Conservation (phyloP, 192 early-diverging fungal genomes). For the Dissophora ornata region DNA sequence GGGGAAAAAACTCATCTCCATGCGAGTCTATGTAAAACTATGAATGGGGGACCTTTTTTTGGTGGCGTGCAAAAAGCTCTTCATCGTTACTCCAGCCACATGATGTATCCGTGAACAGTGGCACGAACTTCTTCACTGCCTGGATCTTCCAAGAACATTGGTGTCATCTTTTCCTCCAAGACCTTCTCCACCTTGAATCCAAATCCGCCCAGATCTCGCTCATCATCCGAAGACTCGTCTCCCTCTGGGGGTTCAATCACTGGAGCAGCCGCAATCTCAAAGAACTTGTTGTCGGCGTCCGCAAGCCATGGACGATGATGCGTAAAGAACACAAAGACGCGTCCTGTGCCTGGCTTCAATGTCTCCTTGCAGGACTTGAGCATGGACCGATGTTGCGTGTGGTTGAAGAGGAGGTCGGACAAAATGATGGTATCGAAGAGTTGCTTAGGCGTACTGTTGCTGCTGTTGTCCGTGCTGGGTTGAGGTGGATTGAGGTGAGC, state of each 20-base stretch:
- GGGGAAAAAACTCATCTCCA: too few species aligned
- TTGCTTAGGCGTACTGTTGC: conserved; percentile 6
- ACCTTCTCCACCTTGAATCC: conserved; percentile 78
- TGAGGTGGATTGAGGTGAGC: conserved; percentile 54
- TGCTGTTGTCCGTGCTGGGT: conserved; percentile 21
- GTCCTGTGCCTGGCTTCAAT: conserved; percentile 68
- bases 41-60: too few species aligned
- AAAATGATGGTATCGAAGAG: conserved; percentile 85
- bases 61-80: too few species aligned
- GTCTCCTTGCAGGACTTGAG: conserved; percentile 74
- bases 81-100: conserved; percentile 30
- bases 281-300: conserved; percentile 84
- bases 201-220: conserved; percentile 63
- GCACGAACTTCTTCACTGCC: conserved; percentile 81
- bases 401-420: conserved; percentile 90
- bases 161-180: conserved; percentile 71
- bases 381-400: conserved; percentile 84
- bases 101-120: conserved; percentile 83
- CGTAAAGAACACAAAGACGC: conserved; percentile 83
- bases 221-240: conserved; percentile 55
- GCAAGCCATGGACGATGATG: conserved; percentile 87
- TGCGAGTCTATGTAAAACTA: too few species aligned
- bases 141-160: conserved; percentile 91
- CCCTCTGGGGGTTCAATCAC: conserved; percentile 28
- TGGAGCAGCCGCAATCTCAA: conserved; percentile 70